These are phyloP conservation scores for Ogataea nakhonphanomensis DNA, from an alignment of 805 yeast genomes.

Conservation along the genomic window DNA sequence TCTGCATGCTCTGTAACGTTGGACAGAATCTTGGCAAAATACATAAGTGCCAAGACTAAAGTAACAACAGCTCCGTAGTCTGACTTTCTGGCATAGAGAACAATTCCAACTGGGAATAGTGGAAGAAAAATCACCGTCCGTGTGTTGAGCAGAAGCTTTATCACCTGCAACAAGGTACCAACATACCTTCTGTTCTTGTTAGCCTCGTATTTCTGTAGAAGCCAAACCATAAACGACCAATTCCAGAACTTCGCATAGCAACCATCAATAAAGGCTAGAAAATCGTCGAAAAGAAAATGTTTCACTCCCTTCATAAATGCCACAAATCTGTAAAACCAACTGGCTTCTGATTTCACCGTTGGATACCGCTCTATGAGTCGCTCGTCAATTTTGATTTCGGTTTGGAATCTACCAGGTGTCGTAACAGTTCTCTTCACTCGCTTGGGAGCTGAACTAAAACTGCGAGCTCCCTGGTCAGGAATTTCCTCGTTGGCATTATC, in stretches of 20 bases:
- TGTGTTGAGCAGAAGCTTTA: conserved; percentile 11
- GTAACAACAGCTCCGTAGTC: conserved; percentile 16
- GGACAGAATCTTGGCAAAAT: conserved; percentile 16
- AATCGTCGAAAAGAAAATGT: conserved; percentile 12
- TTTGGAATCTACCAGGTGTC: conserved; percentile 17
- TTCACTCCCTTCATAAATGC: conserved; percentile 12
- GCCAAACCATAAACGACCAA: conserved; percentile 8
- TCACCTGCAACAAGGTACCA: conserved; percentile 13
- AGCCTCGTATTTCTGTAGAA: conserved; percentile 10
- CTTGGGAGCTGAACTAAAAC: not conserved
- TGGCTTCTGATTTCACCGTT: conserved; percentile 14
- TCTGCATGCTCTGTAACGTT: conserved; percentile 18
- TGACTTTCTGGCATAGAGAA: conserved; percentile 10
- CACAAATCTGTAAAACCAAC: conserved; percentile 14
- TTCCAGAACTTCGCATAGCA: conserved; percentile 15
- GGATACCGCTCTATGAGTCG: conserved; percentile 10
- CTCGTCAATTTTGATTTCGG: conserved; percentile 15
- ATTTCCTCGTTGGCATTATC: not conserved
- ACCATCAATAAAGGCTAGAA: conserved; percentile 10
- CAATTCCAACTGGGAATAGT: conserved; percentile 16
- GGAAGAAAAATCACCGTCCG: conserved; percentile 16
- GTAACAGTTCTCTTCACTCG: conserved; percentile 9
- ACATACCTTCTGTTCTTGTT: conserved; percentile 13
- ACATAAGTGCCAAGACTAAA: conserved; percentile 15
- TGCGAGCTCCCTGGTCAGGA: not conserved